These are phyloP conservation scores for Chlorophyllum brunneum DNA, from an alignment of 768 basidiomycete species.

Conservation along the genomic window DNA sequence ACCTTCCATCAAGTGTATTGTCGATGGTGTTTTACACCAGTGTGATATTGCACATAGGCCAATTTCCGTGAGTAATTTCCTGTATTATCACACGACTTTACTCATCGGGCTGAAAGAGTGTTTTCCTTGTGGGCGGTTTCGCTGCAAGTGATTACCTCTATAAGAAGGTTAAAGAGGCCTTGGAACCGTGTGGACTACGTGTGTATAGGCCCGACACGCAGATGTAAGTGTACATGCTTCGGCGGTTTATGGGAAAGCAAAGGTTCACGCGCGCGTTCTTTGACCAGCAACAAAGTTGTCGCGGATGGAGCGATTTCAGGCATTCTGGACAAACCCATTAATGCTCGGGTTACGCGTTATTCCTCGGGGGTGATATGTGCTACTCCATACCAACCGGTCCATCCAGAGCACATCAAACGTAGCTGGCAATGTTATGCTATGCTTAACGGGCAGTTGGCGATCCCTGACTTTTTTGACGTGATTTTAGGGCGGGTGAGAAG, in stretches of 20 bases:
- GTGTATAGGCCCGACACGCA: constrained; percentile 50
- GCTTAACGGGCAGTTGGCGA: constrained; percentile 33
- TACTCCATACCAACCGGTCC: constrained; percentile 27
- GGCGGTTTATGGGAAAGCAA: neutral
- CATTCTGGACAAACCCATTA: constrained; percentile 45
- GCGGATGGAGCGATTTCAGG: constrained; percentile 45
- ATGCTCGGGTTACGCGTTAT: constrained; percentile 40
- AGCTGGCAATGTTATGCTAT: constrained; percentile 24
- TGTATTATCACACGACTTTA: neutral
- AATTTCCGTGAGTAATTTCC: constrained; percentile 22
- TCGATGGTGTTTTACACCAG: constrained; percentile 21
- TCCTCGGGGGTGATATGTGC: constrained; percentile 45
- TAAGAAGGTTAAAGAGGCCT: constrained; percentile 32
- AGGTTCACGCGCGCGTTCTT: neutral
- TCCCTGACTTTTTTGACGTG: constrained; percentile 36
- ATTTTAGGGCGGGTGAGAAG: constrained; percentile 37
- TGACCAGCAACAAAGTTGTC: constrained; percentile 39
- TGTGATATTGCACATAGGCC: constrained; percentile 14
- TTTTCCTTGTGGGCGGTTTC: constrained; percentile 56
- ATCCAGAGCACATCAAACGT: constrained; percentile 38
- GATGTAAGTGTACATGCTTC: constrained; percentile 34
- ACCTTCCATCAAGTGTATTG: constrained; percentile 27
- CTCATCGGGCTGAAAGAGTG: constrained; percentile 11
- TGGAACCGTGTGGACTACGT: constrained; percentile 33
- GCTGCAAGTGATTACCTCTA: constrained; percentile 54